Evolutionary conservation across 768 basidiomycete genomes (phyloP), one percentile per base, ranked within the genome.

Genomic region (Xerocomellus chrysenteron): DNA sequence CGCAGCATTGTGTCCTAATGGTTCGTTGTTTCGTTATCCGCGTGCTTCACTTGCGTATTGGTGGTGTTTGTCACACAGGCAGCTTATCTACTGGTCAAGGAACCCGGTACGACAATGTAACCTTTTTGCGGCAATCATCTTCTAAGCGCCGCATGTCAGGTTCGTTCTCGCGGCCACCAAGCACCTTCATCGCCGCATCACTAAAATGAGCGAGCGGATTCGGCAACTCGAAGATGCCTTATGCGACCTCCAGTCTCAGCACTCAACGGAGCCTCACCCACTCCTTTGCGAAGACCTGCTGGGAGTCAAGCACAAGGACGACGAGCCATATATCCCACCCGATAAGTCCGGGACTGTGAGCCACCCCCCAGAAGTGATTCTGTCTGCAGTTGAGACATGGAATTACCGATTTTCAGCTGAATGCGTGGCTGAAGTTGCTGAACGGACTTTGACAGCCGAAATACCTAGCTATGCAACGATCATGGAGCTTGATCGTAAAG

Each of bases 11-110:
- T 90, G 88, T 71, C 88, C 88, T 6, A 88, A 88, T 65, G 87
- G 87, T 82, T 52, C 59, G 78, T 70, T 24, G 60, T 64, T 43
- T 56, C 50, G 28, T 64, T 50, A 21, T 44, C 30, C 30, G 9
- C 8, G 19, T 28, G 19, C 44, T 24, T 7, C 44, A 30, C 36
- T 56, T 40, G 37, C 54, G 33, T 55, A 13, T 46, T 51, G 46
- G 35, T 7, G 46, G 40, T 28, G 7, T 42, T 6, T 44, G 7
- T 44, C 48, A 42, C 51, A 60, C 57, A 87, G 86, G 86, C 24
- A 87, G 85, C 63, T 74, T 90, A 17, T 81, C 87, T 0, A 89
- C 88, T n/a, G 87, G 88, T 13, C 85, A 90, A 71, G 87, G 87
- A 56, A 88, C 87, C 52, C 80, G 89, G 86, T 83, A 66, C 12